Percentiles rank a stretch among this genome's conserved stretches.
Conservation (phyloP, 352 stramenopile genomes). For the Albugo candida region DNA sequence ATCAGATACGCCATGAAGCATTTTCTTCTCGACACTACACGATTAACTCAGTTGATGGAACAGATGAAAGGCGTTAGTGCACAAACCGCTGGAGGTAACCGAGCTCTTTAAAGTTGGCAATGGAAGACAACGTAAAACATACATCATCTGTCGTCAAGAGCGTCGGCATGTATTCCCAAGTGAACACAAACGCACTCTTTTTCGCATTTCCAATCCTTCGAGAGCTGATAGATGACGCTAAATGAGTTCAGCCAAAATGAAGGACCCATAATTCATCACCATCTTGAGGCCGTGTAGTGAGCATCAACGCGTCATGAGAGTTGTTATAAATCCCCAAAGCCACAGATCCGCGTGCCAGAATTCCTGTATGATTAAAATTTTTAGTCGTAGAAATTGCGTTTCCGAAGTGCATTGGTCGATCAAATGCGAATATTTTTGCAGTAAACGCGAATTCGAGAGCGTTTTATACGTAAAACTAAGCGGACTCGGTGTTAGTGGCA, state of each 20-base stretch:
- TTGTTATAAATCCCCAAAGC: constrained; percentile 40
- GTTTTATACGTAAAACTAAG: constrained; percentile 11
- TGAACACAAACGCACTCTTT: constrained; percentile 50
- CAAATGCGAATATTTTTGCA: constrained; percentile 15
- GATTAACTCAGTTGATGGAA: constrained; percentile 60
- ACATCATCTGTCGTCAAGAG: constrained; percentile 64
- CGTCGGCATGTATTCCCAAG: constrained; percentile 70
- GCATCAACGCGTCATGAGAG: constrained; percentile 46
- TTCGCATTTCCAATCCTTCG: constrained; percentile 26
- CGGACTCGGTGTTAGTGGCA: too few relatives aligned
- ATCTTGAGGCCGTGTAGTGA: constrained; percentile 49
- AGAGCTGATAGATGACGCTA: constrained; percentile 26
- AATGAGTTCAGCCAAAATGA: constrained; percentile 24
- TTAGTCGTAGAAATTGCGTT: constrained; percentile 48
- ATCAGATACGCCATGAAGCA: constrained; percentile 57
- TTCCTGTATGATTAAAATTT: constrained; percentile 4
- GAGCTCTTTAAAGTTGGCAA: too few relatives aligned
- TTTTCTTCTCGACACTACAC: constrained; percentile 67
- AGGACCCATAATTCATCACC: constrained; percentile 49
- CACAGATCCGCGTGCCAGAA: constrained; percentile 46
- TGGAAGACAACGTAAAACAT: constrained; percentile 66
- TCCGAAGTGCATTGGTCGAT: constrained; percentile 8
- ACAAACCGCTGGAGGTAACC: constrained; percentile 11
- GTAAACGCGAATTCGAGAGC: constrained; percentile 25
- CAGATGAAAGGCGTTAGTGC: constrained; percentile 59